These are phyloP conservation scores for Hanseniaspora pseudoguilliermondii DNA, from an alignment of 805 yeast species.

Conservation along the genomic window DNA sequence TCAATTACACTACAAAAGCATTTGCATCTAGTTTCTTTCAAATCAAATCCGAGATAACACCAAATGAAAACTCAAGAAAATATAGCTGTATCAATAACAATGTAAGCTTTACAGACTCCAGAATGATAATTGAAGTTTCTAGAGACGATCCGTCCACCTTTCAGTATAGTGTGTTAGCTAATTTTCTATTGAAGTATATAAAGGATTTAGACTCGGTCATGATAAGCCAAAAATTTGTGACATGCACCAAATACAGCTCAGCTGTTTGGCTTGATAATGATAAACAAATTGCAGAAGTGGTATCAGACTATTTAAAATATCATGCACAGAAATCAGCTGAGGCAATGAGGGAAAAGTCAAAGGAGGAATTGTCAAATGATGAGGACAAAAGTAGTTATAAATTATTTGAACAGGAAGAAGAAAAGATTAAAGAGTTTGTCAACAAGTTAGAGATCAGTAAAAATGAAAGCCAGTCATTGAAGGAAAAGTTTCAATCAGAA, in stretches of 20 bases:
- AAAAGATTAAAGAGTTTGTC: conserved; percentile 4
- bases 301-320: conserved; percentile 2
- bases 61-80: conserved; percentile 10
- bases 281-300: neutral
- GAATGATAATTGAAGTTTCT: conserved; percentile 10
- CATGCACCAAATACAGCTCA: conserved; percentile 56
- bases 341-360: neutral
- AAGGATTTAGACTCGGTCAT: conserved; percentile 37
- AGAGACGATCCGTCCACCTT: conserved; percentile 10
- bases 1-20: neutral
- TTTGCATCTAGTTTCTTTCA: neutral
- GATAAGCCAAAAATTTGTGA: conserved; percentile 63
- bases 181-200: conserved; percentile 4
- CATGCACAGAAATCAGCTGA: neutral
- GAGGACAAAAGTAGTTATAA: neutral
- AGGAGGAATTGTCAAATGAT: neutral
- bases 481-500: conserved; percentile 19
- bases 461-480: neutral
- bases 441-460: neutral
- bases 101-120: conserved; percentile 1
- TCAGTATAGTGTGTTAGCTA: conserved; percentile 1
- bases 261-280: conserved; percentile 44
- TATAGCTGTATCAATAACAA: neutral
- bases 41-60: conserved; percentile 4
- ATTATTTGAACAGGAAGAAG: conserved; percentile 16